Evolutionary conservation across 306 rosid species (phyloP).

Genomic region (Spatholobus suberectus): DNA sequence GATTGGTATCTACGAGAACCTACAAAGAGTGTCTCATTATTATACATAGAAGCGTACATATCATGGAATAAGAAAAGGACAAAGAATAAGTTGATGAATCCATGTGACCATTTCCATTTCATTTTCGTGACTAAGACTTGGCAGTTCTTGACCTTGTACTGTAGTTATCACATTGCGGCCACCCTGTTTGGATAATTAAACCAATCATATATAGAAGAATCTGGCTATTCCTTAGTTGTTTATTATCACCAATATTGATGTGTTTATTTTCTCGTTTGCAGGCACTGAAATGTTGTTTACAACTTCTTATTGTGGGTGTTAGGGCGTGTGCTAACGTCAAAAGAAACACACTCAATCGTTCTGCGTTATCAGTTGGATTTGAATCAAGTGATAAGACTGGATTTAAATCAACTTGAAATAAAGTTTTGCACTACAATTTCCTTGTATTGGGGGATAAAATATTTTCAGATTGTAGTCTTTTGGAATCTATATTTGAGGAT

Average conservation of each 20-base stretch:
- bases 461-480: background rate
- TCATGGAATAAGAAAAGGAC: constrained; percentile 48
- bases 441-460: background rate
- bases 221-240: background rate
- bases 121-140: constrained; percentile 50
- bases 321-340: too few species aligned
- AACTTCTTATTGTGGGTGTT: too few species aligned
- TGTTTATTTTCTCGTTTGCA: too few species aligned
- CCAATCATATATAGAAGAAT: background rate
- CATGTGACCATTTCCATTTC: constrained; percentile 58
- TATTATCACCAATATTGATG: background rate
- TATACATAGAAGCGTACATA: background rate
- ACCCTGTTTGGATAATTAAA: constrained; percentile 26
- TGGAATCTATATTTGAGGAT: background rate
- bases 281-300: too few species aligned
- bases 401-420: too few species aligned
- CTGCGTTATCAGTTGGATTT: background rate
- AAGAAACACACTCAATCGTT: too few species aligned
- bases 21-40: constrained; percentile 11
- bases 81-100: constrained; percentile 42
- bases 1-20: background rate
- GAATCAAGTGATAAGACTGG: background rate
- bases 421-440: background rate
- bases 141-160: constrained; percentile 39
- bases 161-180: constrained; percentile 49